Evolutionary conservation across 805 yeast species (phyloP).

Genomic region (Helenozyma rhizophorensis): DNA sequence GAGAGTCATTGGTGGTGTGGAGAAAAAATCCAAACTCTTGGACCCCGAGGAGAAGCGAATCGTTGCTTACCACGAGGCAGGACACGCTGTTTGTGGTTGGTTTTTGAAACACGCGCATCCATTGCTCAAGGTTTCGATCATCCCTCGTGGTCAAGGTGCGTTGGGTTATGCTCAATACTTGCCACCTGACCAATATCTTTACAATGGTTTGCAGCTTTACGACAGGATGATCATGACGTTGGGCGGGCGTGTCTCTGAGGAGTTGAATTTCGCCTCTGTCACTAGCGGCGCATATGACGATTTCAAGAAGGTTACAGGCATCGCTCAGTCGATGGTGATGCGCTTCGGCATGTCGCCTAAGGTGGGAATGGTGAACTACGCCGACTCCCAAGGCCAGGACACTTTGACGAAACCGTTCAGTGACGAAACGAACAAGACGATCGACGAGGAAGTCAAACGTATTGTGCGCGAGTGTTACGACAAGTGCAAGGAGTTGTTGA

Average conservation of each 20-base stretch:
- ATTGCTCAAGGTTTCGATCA: conserved; percentile 84
- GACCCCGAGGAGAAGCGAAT: conserved; percentile 76
- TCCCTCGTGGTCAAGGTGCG: conserved; percentile 93
- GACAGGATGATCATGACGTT: conserved; percentile 92
- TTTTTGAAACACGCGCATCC: conserved; percentile 85
- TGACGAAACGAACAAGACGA: conserved; percentile 62
- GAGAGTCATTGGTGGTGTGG: conserved; percentile 92
- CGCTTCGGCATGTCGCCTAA: conserved; percentile 83
- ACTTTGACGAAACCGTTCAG: conserved; percentile 61
- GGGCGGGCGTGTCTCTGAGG: conserved; percentile 92
- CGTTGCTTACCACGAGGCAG: conserved; percentile 95
- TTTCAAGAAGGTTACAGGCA: conserved; percentile 82
- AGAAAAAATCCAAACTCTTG: conserved; percentile 74
- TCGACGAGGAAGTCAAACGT: conserved; percentile 66
- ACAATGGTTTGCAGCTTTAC: conserved; percentile 67
- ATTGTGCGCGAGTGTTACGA: conserved; percentile 63
- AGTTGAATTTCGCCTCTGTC: conserved; percentile 78
- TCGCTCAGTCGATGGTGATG: conserved; percentile 88
- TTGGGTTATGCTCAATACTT: conserved; percentile 94
- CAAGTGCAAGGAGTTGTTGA: conserved; percentile 55
- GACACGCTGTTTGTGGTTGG: conserved; percentile 97
- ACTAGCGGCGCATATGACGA: conserved; percentile 93
- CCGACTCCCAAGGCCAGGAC: conserved; percentile 43
- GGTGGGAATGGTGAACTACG: conserved; percentile 64
- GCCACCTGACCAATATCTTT: conserved; percentile 82